Conservation (phyloP, 1,284 basidiomycete genomes). For the Phylloporus sp. region DNA sequence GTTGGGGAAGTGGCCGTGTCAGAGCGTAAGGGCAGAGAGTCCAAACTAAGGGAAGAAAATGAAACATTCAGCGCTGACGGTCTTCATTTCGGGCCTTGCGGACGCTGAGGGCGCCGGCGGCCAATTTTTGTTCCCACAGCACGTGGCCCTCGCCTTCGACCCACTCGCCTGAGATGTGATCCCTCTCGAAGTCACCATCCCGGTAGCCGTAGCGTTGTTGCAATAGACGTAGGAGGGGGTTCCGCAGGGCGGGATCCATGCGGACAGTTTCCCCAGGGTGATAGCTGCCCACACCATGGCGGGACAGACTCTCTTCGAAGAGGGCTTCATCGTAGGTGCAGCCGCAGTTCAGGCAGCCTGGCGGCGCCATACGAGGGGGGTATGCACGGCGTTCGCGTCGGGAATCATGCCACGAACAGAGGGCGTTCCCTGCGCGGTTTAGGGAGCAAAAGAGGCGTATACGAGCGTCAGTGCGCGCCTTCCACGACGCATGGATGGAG, state of each 20-base stretch:
- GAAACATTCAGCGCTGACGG: slow-evolving; percentile 28
- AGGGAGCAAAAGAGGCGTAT: slow-evolving; percentile 74
- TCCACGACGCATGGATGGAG: slow-evolving; percentile 61
- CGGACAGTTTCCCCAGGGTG: slow-evolving; percentile 81
- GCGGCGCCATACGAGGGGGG: slow-evolving; percentile 80
- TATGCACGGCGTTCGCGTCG: slow-evolving; percentile 75
- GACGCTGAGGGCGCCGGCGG: slow-evolving; percentile 41
- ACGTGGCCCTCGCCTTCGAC: slow-evolving; percentile 61
- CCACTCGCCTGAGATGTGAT: slow-evolving; percentile 65
- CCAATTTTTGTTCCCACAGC: slow-evolving; percentile 63
- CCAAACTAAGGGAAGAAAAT: neutral
- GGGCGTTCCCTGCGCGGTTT: slow-evolving; percentile 82
- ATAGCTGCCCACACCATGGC: slow-evolving; percentile 78
- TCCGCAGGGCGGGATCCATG: slow-evolving; percentile 83
- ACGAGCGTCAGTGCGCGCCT: slow-evolving; percentile 69
- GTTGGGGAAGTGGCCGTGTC: slow-evolving; percentile 11
- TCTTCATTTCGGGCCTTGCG: slow-evolving; percentile 41
- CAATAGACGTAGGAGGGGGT: slow-evolving; percentile 73
- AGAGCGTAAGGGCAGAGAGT: slow-evolving; percentile 12
- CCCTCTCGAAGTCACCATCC: slow-evolving; percentile 81
- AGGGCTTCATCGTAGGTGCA: slow-evolving; percentile 81
- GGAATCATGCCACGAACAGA: slow-evolving; percentile 87
- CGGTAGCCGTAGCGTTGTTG: slow-evolving; percentile 75
- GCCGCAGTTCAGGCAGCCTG: slow-evolving; percentile 78
- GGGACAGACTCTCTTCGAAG: slow-evolving; percentile 80